These are phyloP conservation scores for Entomortierella lignicola DNA, from an alignment of 192 early-diverging fungal species.

Conservation along the genomic window DNA sequence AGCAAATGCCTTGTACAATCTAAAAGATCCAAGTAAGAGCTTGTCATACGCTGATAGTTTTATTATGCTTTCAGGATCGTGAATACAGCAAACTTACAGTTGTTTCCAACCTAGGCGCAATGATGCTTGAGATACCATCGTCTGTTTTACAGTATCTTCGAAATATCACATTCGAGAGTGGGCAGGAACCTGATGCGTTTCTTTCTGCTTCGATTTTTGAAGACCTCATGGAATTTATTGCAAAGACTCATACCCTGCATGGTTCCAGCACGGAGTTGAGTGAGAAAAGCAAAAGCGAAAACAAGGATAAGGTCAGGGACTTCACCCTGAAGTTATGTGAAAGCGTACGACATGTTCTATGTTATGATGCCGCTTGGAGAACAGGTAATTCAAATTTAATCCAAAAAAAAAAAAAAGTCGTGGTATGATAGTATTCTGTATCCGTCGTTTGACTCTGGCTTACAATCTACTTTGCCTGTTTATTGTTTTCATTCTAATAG, in stretches of 20 bases:
- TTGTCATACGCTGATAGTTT: background rate
- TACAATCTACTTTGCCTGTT: too few relatives aligned
- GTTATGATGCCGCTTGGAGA: conserved; percentile 47
- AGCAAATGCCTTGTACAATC: conserved; percentile 30
- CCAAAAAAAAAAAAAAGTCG: too few relatives aligned
- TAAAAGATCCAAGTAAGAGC: conserved; percentile 24
- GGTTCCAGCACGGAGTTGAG: background rate
- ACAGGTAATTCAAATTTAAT: too few relatives aligned
- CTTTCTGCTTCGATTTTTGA: conserved; percentile 24
- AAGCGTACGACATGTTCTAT: conserved; percentile 24
- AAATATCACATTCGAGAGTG: conserved; percentile 22
- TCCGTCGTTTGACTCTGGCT: too few relatives aligned
- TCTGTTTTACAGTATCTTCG: conserved; percentile 19
- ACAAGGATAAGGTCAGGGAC: background rate
- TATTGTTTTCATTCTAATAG: conserved; percentile 1
- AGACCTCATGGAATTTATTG: conserved; percentile 35
- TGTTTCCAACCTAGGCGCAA: conserved; percentile 3
- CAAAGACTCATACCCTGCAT: background rate
- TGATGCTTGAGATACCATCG: conserved; percentile 29
- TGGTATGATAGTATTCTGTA: too few relatives aligned
- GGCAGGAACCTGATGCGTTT: conserved; percentile 32
- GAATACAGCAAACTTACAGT: too few relatives aligned
- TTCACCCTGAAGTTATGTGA: conserved; percentile 25
- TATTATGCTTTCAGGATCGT: too few relatives aligned
- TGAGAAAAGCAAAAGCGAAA: background rate